A percentile compares a stretch with the other conserved stretches of the same genome.
These are phyloP conservation scores for Hyaloscypha finlandica DNA, from an alignment of 495 filamentous ascomycete species.

Conservation along the genomic window DNA sequence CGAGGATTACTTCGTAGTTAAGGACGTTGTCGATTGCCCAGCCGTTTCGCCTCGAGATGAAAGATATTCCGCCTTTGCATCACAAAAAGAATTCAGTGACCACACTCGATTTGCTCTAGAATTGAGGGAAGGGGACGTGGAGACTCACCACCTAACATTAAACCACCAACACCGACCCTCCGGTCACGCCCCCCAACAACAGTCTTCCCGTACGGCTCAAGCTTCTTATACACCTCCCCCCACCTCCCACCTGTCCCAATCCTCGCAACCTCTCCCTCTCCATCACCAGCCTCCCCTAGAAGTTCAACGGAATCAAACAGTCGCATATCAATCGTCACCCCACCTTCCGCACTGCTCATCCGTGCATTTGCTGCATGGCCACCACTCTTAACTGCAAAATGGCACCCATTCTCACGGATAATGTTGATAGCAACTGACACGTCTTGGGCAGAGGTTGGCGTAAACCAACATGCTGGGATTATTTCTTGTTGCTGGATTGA, in stretches of 20 bases:
- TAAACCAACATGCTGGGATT: constrained; percentile 42
- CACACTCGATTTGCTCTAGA: neutral
- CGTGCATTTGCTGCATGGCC: constrained; percentile 46
- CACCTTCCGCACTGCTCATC: constrained; percentile 49
- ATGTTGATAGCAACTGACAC: constrained; percentile 41
- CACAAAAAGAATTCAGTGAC: neutral
- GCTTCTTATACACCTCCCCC: constrained; percentile 50
- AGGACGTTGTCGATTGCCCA: constrained; percentile 49
- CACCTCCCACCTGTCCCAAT: constrained; percentile 35
- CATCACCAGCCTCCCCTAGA: constrained; percentile 32
- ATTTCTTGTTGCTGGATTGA: constrained; percentile 36
- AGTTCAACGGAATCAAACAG: constrained; percentile 44
- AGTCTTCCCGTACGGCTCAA: constrained; percentile 47
- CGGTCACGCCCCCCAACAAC: constrained; percentile 41
- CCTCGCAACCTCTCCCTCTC: constrained; percentile 45
- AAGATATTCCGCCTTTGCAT: constrained; percentile 37
- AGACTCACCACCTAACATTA: constrained; percentile 34
- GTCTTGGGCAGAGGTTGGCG: constrained; percentile 39
- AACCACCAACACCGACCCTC: constrained; percentile 27
- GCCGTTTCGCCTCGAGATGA: constrained; percentile 42
- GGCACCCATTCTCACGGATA: constrained; percentile 33
- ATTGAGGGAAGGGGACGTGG: neutral
- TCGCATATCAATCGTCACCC: constrained; percentile 56
- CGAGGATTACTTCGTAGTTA: constrained; percentile 54
- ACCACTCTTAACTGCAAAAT: constrained; percentile 52